Percentiles rank a stretch among this genome's conserved stretches.
Evolutionary conservation across 2,329 filamentous ascomycete genomes (phyloP).

Genomic region (Fusarium torreyae): DNA sequence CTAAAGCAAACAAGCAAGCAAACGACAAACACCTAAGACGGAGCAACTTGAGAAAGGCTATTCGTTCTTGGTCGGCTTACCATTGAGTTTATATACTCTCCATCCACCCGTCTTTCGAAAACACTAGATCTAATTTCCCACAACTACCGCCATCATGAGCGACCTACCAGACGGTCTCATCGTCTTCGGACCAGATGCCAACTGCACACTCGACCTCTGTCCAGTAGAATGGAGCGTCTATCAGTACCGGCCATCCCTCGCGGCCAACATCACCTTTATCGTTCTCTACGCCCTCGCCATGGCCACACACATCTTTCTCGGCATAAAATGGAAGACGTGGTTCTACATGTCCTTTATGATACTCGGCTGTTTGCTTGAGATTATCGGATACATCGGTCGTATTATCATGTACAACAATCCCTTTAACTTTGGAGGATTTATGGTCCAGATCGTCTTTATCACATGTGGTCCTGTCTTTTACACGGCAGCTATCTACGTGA

Average conservation of each 20-base stretch:
- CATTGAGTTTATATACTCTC: neutral
- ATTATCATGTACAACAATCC: conserved; percentile 70
- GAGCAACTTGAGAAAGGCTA: conserved; percentile 4
- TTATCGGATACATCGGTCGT: conserved; percentile 74
- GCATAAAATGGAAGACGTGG: conserved; percentile 60
- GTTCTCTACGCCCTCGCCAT: conserved; percentile 63
- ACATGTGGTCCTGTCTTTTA: conserved; percentile 62
- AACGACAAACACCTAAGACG: neutral
- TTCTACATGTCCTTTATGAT: conserved; percentile 66
- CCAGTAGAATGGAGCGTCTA: conserved; percentile 62
- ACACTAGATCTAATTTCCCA: neutral
- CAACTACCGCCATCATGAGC: conserved; percentile 31
- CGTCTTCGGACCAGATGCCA: conserved; percentile 62
- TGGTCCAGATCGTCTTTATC: conserved; percentile 70
- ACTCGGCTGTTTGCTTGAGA: conserved; percentile 68
- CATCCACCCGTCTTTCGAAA: neutral
- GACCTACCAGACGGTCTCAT: conserved; percentile 35
- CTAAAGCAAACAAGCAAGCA: conserved; percentile 5
- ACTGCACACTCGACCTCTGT: conserved; percentile 66
- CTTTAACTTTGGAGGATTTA: conserved; percentile 70
- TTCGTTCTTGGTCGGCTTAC: neutral
- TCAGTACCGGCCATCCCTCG: conserved; percentile 62
- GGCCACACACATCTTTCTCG: conserved; percentile 58
- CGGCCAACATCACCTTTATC: conserved; percentile 61
- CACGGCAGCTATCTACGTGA: conserved; percentile 76